Base-by-base conservation (phyloP, 306 rosid species). In the Castanea sativa region DNA sequence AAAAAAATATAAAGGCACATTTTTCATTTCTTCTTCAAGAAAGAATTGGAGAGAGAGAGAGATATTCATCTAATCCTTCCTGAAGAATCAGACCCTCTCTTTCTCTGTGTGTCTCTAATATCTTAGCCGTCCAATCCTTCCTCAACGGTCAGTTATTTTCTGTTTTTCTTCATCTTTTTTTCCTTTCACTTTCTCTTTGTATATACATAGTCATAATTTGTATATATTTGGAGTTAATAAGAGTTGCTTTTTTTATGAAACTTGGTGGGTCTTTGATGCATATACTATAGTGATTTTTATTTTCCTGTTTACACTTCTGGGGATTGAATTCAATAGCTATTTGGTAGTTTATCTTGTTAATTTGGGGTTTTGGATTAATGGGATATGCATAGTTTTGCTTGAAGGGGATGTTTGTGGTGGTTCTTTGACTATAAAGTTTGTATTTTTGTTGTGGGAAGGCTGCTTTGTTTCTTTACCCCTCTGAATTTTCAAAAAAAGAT, bases 381-480 rank as follows among this genome's bases (percentile, higher is more conserved):
- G 80, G 71, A 69, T 63, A 58, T 79, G 81, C 82, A 72, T 82
- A 55, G 86, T 56, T 80, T 72, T 78, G 81, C 74, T 59, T 78
- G 81, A 71, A 80, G 80, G 80, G 80, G 69, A 49, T 53, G 77
- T 70, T 80, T 73, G 30, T 61, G 38, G 75, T 55, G 79, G 75
- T 73, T 78, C 70, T 81, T 75, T 41, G 78, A 76, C 71, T 68
- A 21, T 27, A 38, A 58, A 55, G 77, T 73, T 68, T 59, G 77
- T 71, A 61, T 69, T 60, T 78, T 70, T 75, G 73, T 65, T 74
- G 55, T 32, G 49, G 33, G 35, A 64, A 64, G 73, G 29, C 64
- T 58, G 57, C 61, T 71, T 51, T 59, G 25, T 76, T 76, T 76
- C 77, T 59, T 75, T 63, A 11, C 73, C 72, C 67, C 58, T 49